Conservation (phyloP, 768 basidiomycete genomes). For the Hypholoma sublateritium region DNA sequence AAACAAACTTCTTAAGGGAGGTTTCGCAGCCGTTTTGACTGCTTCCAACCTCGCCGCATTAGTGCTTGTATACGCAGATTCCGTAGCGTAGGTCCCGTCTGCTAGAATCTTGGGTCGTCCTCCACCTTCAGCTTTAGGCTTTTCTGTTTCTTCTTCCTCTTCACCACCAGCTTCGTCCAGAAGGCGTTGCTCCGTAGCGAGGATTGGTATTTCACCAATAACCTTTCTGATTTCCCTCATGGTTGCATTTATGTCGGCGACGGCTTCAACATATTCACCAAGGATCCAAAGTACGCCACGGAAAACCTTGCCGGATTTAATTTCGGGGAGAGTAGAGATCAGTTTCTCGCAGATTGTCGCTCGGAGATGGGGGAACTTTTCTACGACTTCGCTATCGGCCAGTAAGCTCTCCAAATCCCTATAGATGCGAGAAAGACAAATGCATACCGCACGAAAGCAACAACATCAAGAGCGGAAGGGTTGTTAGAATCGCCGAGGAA, state of each 20-base stretch:
- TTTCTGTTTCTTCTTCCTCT: constrained; percentile 54
- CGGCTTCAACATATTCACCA: constrained; percentile 86
- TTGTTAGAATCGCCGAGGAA: constrained; percentile 95
- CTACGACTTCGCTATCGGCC: constrained; percentile 79
- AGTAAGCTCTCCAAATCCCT: not conserved
- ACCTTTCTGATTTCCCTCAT: constrained; percentile 82
- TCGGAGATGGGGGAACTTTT: constrained; percentile 92
- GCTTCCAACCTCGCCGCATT: constrained; percentile 68
- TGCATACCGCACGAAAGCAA: constrained; percentile 57
- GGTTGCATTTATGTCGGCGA: constrained; percentile 65
- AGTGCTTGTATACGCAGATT: constrained; percentile 81
- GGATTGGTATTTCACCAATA: constrained; percentile 95
- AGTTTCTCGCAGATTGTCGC: constrained; percentile 83
- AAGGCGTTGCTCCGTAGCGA: constrained; percentile 84
- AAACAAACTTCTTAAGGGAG: constrained; percentile 76
- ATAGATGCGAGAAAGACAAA: not conserved
- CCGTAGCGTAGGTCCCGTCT: constrained; percentile 98
- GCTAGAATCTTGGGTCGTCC: constrained; percentile 80
- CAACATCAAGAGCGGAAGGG: constrained; percentile 93
- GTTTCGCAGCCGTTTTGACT: constrained; percentile 85
- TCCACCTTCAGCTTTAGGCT: constrained; percentile 40
- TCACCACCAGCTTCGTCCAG: constrained; percentile 69
- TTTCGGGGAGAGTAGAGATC: constrained; percentile 74
- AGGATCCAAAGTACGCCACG: constrained; percentile 96
- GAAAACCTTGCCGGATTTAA: constrained; percentile 97